These are phyloP conservation scores for Cladorrhinum sp. DNA, from an alignment of 2,329 filamentous ascomycete species.

Conservation along the genomic window DNA sequence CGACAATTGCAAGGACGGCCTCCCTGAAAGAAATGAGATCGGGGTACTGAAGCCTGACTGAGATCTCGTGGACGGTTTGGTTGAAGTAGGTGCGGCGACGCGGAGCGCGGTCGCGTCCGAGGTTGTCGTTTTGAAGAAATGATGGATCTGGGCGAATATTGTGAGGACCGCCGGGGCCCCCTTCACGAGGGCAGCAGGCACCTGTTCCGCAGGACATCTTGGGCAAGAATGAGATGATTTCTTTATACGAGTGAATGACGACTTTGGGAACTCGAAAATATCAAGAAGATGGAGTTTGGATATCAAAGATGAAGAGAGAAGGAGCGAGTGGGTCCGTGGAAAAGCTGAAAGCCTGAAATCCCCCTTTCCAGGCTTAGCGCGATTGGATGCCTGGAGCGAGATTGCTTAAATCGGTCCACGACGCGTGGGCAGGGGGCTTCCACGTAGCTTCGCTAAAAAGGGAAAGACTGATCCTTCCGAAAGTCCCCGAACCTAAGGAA, in stretches of 20 bases:
- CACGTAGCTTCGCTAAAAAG: too few species aligned
- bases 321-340: neutral
- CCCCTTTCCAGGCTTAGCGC: neutral
- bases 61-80: neutral
- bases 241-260: neutral
- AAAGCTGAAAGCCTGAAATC: neutral
- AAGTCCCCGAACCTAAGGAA: too few species aligned
- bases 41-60: neutral
- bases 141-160: neutral
- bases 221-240: neutral
- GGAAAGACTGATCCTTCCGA: neutral
- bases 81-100: slow-evolving; percentile 1
- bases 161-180: neutral
- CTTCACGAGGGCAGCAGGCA: neutral
- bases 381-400: neutral
- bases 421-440: neutral
- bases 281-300: neutral
- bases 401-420: neutral
- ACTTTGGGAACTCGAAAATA: too few species aligned
- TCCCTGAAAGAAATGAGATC: neutral
- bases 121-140: neutral
- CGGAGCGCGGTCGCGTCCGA: neutral
- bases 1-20: neutral
- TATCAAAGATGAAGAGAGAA: neutral
- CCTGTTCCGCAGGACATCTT: neutral